Evolutionary conservation across 805 yeast species (phyloP), one percentile per base, ranked within the genome.

Genomic region (Ogataea henricii): DNA sequence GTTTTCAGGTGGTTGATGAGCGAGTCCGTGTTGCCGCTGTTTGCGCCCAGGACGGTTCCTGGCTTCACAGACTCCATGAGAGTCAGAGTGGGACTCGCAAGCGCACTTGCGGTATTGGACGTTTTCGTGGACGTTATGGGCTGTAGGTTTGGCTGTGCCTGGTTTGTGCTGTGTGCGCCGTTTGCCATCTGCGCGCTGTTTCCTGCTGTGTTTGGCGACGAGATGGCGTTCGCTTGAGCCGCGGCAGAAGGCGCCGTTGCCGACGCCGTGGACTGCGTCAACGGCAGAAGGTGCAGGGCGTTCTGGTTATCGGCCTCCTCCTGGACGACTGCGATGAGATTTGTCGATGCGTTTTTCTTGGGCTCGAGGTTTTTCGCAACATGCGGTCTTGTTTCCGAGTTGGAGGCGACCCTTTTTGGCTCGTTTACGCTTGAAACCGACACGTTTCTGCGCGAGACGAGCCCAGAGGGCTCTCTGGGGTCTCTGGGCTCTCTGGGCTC

Each of bases 281-380:
- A 34, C 0, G 64, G 64, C 33, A 55, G 32, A 5, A 63, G 49
- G 41, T 62, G 67, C 7, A 58, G 46, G 5, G 55, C 39, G 21
- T 51, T 58, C 3, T 49, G 47, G 34, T 53, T 56, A n/a, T 43
- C 45, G 3, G 60, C 60, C 43, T 58, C 65, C 33, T 62, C 66
- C 37, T 62, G 62, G 8, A 62, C 64, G 12, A 59, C 67, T 5
- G 61, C 55, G 16, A 62, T 56, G 45, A 60, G 36, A 2, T 57
- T 57, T 3, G 67, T 55, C 4, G 60, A 44, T 26, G 51, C 17
- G 27, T 43, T 49, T 25, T 53, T 56, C 22, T 56, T 56, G 10
- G 44, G 30, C 9, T 53, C 56, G 8, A 32, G 2, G 17, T 14
- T 16, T 14, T 33, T 43, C 33, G 14, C 3, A 12, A 22, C 3